These are phyloP conservation scores for Yamadazyma triangularis DNA, from an alignment of 1,139 yeast genomes.

Conservation along the genomic window DNA sequence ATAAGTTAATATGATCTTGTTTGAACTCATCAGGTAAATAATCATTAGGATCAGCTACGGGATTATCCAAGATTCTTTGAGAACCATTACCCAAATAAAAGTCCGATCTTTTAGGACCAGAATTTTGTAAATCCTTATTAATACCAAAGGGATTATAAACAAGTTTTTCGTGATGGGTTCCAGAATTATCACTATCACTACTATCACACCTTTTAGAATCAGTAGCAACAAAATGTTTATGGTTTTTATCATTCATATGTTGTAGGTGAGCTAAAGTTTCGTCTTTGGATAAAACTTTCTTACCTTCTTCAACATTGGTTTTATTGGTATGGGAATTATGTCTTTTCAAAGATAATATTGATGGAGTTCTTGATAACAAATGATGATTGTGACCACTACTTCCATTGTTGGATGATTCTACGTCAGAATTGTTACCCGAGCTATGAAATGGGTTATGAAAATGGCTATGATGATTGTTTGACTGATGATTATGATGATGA, in stretches of 20 bases:
- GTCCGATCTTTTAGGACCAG: constrained; percentile 35
- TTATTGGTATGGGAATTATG: constrained; percentile 16
- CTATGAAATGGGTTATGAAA: constrained; percentile 1
- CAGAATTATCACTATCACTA: not conserved
- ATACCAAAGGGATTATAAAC: constrained; percentile 46
- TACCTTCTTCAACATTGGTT: constrained; percentile 3
- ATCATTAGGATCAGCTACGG: constrained; percentile 67
- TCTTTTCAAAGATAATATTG: constrained; percentile 25
- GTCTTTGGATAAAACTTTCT: constrained; percentile 29
- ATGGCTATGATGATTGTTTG: constrained; percentile 4
- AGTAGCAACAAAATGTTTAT: constrained; percentile 12
- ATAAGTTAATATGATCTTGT: constrained; percentile 47
- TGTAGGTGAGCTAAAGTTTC: constrained; percentile 39
- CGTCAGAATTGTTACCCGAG: not conserved
- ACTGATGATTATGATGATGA: constrained; percentile 3
- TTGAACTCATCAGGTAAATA: constrained; percentile 52
- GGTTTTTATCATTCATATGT: constrained; percentile 28
- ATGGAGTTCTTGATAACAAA: constrained; percentile 19
- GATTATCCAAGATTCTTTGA: constrained; percentile 50
- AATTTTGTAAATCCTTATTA: constrained; percentile 32
- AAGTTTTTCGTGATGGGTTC: constrained; percentile 27
- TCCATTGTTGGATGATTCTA: not conserved
- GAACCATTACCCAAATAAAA: constrained; percentile 27
- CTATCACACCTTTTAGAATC: constrained; percentile 11
- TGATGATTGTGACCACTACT: not conserved